Conservation (phyloP, 1,139 yeast genomes). For the Pichia sp. region DNA sequence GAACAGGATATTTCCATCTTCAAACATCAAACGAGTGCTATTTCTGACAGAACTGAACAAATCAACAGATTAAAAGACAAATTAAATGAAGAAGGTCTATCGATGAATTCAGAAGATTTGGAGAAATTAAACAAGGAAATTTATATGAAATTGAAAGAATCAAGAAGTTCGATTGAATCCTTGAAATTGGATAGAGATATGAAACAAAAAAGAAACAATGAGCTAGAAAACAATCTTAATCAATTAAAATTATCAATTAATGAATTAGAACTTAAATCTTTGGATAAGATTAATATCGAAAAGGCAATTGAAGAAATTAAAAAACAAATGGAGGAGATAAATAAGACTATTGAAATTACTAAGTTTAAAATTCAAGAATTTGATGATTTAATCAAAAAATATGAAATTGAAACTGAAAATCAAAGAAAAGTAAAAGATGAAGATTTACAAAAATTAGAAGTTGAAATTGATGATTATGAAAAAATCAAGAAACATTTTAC, state of each 20-base stretch:
- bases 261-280: slow-evolving; percentile 45
- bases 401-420: slow-evolving; percentile 15
- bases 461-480: slow-evolving; percentile 15
- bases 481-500: slow-evolving; percentile 13
- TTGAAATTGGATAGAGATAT: slow-evolving; percentile 46
- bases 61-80: slow-evolving; percentile 8
- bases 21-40: slow-evolving; percentile 2
- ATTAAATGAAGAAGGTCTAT: slow-evolving; percentile 11
- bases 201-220: slow-evolving; percentile 42
- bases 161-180: slow-evolving; percentile 41
- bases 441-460: slow-evolving; percentile 10
- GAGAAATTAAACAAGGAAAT: slow-evolving; percentile 41
- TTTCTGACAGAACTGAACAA: slow-evolving; percentile 11
- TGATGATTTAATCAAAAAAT: slow-evolving; percentile 13
- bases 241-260: slow-evolving; percentile 53
- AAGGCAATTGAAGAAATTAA: slow-evolving; percentile 31
- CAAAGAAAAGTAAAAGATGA: slow-evolving; percentile 19
- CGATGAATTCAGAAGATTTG: slow-evolving; percentile 39
- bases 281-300: slow-evolving; percentile 37
- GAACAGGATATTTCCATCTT: slow-evolving; percentile 9
- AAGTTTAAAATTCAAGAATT: not conserved
- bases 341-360: slow-evolving; percentile 17
- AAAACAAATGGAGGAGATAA: slow-evolving; percentile 26
- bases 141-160: slow-evolving; percentile 37
- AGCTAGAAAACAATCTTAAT: slow-evolving; percentile 47